Percentiles rank a stretch among this genome's conserved stretches.
Conservation (phyloP, 1,284 basidiomycete genomes). For the Ceratobasidium sp. region DNA sequence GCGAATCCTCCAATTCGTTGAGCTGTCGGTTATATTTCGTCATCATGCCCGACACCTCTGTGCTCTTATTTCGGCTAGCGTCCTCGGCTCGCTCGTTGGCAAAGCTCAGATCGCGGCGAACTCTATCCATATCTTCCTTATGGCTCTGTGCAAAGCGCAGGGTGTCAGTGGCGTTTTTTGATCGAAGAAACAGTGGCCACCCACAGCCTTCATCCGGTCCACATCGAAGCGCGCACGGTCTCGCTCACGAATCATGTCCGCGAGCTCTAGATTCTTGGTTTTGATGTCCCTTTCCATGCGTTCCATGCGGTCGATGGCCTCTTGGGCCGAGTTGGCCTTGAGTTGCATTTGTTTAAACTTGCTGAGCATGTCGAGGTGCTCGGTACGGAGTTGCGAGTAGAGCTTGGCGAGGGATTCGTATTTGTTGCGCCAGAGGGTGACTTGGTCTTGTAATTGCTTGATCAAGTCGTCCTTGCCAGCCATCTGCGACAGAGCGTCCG, state of each 20-base stretch:
- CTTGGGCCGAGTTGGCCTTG: slow-evolving; percentile 98
- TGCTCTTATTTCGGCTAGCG: slow-evolving; percentile 88
- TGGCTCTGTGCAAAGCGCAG: slow-evolving; percentile 64
- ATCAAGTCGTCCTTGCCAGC: slow-evolving; percentile 95
- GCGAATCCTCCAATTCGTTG: slow-evolving; percentile 92
- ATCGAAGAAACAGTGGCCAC: slow-evolving; percentile 45
- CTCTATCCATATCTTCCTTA: slow-evolving; percentile 94
- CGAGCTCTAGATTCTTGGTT: slow-evolving; percentile 96
- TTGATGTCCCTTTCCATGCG: slow-evolving; percentile 99
- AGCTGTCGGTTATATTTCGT: slow-evolving; percentile 96
- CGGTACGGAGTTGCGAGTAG: slow-evolving; percentile 96
- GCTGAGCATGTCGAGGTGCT: slow-evolving; percentile 96
- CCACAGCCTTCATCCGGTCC: slow-evolving; percentile 88
- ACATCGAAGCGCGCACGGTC: slow-evolving; percentile 96
- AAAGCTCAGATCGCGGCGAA: slow-evolving; percentile 93
- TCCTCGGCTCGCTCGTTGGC: slow-evolving; percentile 99
- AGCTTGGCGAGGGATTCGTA: slow-evolving; percentile 99
- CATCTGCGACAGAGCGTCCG: slow-evolving; percentile 89
- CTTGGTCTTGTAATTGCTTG: slow-evolving; percentile 95
- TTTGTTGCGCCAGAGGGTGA: slow-evolving; percentile 97
- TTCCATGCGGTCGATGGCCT: slow-evolving; percentile 99
- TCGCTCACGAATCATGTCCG: slow-evolving; percentile 98
- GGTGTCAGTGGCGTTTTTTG: neutral
- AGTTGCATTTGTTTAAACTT: slow-evolving; percentile 99
- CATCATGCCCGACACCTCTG: slow-evolving; percentile 90